Base-by-base conservation (phyloP, 108 stramenopile genomes). In the Cyclotella choctawhatcheeana region DNA sequence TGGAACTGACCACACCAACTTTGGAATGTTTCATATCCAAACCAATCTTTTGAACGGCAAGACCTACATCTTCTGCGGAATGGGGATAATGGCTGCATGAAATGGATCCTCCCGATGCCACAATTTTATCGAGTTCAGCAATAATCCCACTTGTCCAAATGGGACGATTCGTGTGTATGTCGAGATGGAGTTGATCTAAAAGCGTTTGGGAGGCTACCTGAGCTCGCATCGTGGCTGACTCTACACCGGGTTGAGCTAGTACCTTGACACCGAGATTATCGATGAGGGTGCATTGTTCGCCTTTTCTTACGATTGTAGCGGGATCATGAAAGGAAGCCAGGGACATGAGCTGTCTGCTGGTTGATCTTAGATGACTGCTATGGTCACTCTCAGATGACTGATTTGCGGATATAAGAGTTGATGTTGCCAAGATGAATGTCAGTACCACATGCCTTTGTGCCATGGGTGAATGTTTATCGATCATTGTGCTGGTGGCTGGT, bases 1-100 rank as follows among this genome's bases (percentile, higher is more conserved):
- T n/a, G n/a, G n/a, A n/a, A n/a, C n/a, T 50, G 18, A 54, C 53
- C 5, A 54, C 53, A 54, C 25, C 53, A 54, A 54, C 26, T 27
- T 26, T 54, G 25, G 53, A 27, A 5, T 54, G 25, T 2, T 22
- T 16, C 6, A 54, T 4, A 16, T 54, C 53, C 5, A 54, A 17
- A 5, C 14, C 27, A 29, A 17, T 24, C 26, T 54, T 3, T 29
- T 29, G 14, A 22, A 54, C 25, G 5, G 53, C 53, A 54, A 54
- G 53, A 5, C 5, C 25, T 7, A 54, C 53, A 54, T 54, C 53
- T 54, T 54, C 53, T 4, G 53, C 53, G 27, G 53, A 24, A 54
- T 54, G 53, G 5, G 53, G 53, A 27, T 54, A 26, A 27, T 54
- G 25, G 2, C 5, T 2, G 5, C 25, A 27, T 29, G 53, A 54